These are phyloP conservation scores for Mucor circinelloides DNA, from an alignment of 371 early-diverging fungal species.

Conservation along the genomic window DNA sequence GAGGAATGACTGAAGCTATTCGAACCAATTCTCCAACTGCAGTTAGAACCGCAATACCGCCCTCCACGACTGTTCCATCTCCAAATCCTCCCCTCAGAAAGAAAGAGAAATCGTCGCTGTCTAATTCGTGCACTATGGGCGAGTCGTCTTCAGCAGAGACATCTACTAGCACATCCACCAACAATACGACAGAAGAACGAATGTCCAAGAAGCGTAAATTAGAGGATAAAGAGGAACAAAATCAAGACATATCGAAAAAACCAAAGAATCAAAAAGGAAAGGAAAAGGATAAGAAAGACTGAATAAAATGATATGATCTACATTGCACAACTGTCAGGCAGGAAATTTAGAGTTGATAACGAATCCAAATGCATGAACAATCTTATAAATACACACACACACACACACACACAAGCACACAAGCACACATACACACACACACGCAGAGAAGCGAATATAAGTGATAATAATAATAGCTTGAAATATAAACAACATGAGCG, in stretches of 20 bases:
- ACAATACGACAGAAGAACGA: not conserved
- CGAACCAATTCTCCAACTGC: constrained; percentile 1
- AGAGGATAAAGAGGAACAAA: not conserved
- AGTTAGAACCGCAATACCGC: constrained; percentile 1
- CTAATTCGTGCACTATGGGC: not conserved
- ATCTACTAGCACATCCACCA: not conserved
- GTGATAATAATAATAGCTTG: not conserved
- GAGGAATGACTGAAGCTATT: constrained; percentile 16
- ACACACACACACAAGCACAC: not conserved
- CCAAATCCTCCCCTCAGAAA: not conserved
- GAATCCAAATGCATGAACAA: not conserved
- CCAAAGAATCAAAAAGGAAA: constrained; percentile 3
- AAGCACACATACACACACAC: not conserved
- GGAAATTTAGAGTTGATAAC: not conserved
- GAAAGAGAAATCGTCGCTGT: not conserved
- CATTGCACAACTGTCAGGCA: not conserved
- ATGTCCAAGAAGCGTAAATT: constrained; percentile 1
- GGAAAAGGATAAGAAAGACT: constrained; percentile 29
- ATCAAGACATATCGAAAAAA: not conserved
- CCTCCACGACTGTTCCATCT: not conserved
- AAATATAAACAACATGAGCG: not conserved
- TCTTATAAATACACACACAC: not conserved
- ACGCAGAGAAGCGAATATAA: not conserved
- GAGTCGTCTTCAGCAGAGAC: not conserved
- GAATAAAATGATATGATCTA: not conserved